Evolutionary conservation across 805 yeast species (phyloP).

Genomic region (Saturnispora gosingensis): DNA sequence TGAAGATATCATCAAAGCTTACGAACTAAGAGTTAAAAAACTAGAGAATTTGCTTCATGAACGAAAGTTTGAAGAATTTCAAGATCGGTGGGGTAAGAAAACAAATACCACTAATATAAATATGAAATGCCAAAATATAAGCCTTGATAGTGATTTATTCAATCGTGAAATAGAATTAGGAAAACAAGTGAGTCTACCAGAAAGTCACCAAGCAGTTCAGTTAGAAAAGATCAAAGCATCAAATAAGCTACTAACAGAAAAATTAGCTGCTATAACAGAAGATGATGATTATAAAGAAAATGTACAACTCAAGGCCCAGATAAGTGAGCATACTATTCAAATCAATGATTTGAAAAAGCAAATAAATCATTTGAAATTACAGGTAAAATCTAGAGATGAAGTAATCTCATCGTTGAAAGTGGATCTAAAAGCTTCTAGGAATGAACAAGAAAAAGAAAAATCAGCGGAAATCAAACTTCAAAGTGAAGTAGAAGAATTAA

Average conservation of each 20-base stretch:
- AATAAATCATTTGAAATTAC: constrained; percentile 6
- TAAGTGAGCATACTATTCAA: constrained; percentile 3
- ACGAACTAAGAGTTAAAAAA: constrained; percentile 63
- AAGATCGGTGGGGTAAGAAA: constrained; percentile 27
- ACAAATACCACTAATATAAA: constrained; percentile 5
- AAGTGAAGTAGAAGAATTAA: constrained; percentile 9
- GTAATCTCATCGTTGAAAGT: constrained; percentile 1
- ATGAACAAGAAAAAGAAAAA: constrained; percentile 11
- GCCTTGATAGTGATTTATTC: constrained; percentile 4
- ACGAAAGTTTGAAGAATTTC: constrained; percentile 49
- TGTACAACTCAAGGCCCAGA: constrained; percentile 8
- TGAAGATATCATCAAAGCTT: constrained; percentile 44
- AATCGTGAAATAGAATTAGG: constrained; percentile 16
- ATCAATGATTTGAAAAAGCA: constrained; percentile 14
- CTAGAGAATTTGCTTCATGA: constrained; percentile 73
- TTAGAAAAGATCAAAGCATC: constrained; percentile 17
- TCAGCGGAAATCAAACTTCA: not conserved
- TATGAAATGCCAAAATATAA: constrained; percentile 1
- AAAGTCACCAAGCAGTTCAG: constrained; percentile 22
- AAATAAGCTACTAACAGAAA: constrained; percentile 16
- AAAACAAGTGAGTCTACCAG: constrained; percentile 21
- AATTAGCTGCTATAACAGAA: constrained; percentile 12
- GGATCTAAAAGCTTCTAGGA: constrained; percentile 11
- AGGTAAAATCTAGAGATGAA: not conserved
- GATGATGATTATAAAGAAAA: constrained; percentile 12